phyloP scores from a whole-genome alignment of 306 rosid species.

The Geum urbanum region DNA sequence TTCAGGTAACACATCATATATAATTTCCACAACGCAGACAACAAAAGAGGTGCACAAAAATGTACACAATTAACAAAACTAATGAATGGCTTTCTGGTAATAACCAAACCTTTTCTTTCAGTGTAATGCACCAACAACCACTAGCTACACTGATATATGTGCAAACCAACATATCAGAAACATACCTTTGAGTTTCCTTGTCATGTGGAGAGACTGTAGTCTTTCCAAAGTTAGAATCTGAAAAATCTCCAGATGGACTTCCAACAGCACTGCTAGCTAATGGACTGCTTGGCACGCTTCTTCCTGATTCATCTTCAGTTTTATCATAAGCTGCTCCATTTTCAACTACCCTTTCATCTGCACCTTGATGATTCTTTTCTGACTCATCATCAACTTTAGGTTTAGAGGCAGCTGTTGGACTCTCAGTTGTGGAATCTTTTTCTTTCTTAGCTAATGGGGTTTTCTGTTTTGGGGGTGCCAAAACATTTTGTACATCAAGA shows the following conservation, averaged over 20 bases:
- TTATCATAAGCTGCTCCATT: slow-evolving; percentile 64
- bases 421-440: slow-evolving; percentile 35
- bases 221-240: slow-evolving; percentile 54
- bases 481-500: slow-evolving; percentile 68
- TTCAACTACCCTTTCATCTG: slow-evolving; percentile 55
- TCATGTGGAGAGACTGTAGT: slow-evolving; percentile 51
- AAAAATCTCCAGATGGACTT: slow-evolving; percentile 63
- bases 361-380: slow-evolving; percentile 38
- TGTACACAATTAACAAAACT: no score
- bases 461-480: slow-evolving; percentile 73
- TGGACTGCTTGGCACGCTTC: slow-evolving; percentile 77
- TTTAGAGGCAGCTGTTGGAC: slow-evolving; percentile 49
- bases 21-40: no score
- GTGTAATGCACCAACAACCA: neutral
- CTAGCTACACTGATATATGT: slow-evolving; percentile 14
- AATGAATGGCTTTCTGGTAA: neutral
- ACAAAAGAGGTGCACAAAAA: no score
- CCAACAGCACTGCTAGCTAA: slow-evolving; percentile 59
- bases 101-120: neutral
- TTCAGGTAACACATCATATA: neutral
- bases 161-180: slow-evolving; percentile 18
- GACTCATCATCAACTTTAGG: slow-evolving; percentile 47
- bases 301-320: slow-evolving; percentile 52
- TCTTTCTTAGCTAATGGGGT: slow-evolving; percentile 28
- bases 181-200: slow-evolving; percentile 73